A percentile compares a stretch with the other conserved stretches of the same genome.
Conservation (phyloP, 2,329 filamentous ascomycete species). For the Fusarium vanettenii region DNA sequence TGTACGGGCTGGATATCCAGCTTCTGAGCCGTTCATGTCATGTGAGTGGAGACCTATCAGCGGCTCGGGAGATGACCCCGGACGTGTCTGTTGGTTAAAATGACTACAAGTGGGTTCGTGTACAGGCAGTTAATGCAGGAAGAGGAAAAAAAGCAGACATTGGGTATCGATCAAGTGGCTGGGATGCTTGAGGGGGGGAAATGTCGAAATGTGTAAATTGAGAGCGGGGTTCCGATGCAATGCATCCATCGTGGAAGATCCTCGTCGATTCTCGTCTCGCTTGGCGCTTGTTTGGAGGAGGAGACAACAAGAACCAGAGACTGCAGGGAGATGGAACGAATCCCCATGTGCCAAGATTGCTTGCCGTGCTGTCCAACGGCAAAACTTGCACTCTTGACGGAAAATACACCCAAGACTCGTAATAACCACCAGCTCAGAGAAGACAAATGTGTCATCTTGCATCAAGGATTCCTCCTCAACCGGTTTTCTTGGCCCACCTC, state of each 20-base stretch:
- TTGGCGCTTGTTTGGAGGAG: not conserved
- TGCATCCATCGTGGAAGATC: not conserved
- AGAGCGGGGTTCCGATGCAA: not conserved
- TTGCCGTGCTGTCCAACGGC: not conserved
- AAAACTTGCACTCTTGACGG: not conserved
- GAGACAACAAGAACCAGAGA: not conserved
- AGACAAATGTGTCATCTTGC: not conserved
- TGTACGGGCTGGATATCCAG: not conserved
- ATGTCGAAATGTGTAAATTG: not conserved
- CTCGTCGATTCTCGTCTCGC: not conserved
- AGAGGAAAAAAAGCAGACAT: not conserved
- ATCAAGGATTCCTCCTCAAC: not conserved
- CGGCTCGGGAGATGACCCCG: not conserved
- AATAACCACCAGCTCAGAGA: not conserved
- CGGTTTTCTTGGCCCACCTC: conserved; percentile 8
- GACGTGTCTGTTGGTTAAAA: not conserved
- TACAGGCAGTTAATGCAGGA: not conserved
- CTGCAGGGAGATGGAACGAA: not conserved
- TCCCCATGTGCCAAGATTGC: not conserved
- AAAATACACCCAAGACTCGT: not conserved
- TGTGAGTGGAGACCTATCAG: not conserved
- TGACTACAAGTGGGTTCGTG: not conserved
- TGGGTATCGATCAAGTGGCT: not conserved
- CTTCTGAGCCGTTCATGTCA: not conserved
- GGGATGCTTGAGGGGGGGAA: not conserved